Evolutionary conservation across 2,329 filamentous ascomycete species (phyloP), one percentile per base, ranked within the genome.

Genomic region (Neopestalotiopsis rosae): DNA sequence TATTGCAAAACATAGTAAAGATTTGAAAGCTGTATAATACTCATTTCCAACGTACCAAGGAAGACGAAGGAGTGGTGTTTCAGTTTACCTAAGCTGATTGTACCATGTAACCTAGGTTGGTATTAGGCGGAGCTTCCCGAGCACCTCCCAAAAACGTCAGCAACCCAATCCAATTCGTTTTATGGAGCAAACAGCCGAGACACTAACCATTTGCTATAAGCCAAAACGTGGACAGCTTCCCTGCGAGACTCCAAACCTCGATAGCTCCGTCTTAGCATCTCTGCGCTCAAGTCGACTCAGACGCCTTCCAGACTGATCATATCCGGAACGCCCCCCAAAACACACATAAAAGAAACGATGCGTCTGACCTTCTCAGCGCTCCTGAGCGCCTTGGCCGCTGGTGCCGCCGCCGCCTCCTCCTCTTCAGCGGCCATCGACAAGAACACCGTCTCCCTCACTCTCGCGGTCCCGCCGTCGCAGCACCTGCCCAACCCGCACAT

Each of bases 401-500:
- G 24, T 24, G 24, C 24, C 24, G 72, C 73, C 58, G 67, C 76
- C 24, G 12, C 63, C 1, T 9, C 64, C 10, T 69, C 78, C 62
- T n/a, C 30, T 20, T 17, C 59, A 30, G 7, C 28, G 20, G 17
- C 57, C 57, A 13, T 4, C 0, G 38, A n/a, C 42, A 49, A 5
- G 10, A 14, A 13, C 42, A 70, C 76, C 2, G 77, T 86, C 3
- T 84, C 83, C 38, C 69, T 89, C 45, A 83, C 82, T 70, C 80
- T 89, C 71, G 80, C 80, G 73, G 72, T 85, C 70, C 83, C 83
- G 56, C 61, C 81, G 1, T 76, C 79, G 30, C 74, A 75, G 28
- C 64, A 68, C 14, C 78, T 84, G 30, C 82, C 84, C 24, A 87
- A 86, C 81, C 86, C 86, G 14, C 78, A 81, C 77, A 78, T 85